Evolutionary conservation across 495 filamentous ascomycete species (phyloP).

Genomic region (Penicillium turbatum): DNA sequence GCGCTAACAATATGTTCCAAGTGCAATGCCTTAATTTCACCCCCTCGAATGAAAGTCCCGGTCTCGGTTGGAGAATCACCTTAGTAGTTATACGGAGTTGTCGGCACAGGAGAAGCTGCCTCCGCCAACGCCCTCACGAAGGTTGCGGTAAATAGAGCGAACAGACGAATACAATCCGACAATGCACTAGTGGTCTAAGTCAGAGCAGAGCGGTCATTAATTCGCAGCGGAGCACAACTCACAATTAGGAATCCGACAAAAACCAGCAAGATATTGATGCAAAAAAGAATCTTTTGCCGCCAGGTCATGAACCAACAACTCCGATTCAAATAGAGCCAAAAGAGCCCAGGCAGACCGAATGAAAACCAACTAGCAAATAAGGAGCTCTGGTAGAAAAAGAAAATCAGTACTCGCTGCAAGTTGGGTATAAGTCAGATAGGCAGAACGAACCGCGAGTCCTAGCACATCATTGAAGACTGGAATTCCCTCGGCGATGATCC

Average conservation of each 20-base stretch:
- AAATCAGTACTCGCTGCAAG: not conserved
- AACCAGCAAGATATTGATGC: slow-evolving; percentile 23
- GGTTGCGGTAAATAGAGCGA: slow-evolving; percentile 24
- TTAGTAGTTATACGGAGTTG: slow-evolving; percentile 22
- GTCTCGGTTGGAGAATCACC: not conserved
- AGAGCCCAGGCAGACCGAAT: slow-evolving; percentile 27
- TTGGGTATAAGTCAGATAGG: not conserved
- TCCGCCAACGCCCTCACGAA: slow-evolving; percentile 13
- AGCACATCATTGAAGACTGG: slow-evolving; percentile 62
- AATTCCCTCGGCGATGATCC: slow-evolving; percentile 61
- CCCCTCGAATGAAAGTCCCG: not conserved
- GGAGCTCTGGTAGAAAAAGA: slow-evolving; percentile 14
- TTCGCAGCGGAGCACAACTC: slow-evolving; percentile 4
- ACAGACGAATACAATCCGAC: slow-evolving; percentile 33
- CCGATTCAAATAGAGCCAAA: slow-evolving; percentile 34
- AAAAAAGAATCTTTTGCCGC: slow-evolving; percentile 21
- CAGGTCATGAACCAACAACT: slow-evolving; percentile 16
- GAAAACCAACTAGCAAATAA: slow-evolving; percentile 30
- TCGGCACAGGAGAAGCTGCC: slow-evolving; percentile 33
- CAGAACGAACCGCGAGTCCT: slow-evolving; percentile 30
- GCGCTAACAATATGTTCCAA: not conserved
- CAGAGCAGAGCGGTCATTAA: not conserved
- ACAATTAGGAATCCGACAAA: slow-evolving; percentile 29
- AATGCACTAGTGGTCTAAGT: slow-evolving; percentile 12
- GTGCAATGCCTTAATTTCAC: not conserved